Evolutionary conservation across 306 rosid species (phyloP).

Genomic region (Lithocarpus polystachyus): DNA sequence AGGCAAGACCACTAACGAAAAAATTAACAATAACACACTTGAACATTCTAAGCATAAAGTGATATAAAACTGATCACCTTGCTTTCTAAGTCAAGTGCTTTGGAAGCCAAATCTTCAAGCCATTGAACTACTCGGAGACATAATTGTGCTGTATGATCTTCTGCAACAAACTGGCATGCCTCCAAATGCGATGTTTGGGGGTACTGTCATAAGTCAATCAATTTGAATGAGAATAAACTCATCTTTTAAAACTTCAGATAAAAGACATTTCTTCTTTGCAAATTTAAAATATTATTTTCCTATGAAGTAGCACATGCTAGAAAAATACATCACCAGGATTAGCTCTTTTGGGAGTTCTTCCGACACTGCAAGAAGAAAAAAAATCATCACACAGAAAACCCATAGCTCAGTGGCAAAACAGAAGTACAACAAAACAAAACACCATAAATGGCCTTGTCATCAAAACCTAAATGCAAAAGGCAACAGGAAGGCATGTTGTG

Average conservation of each 20-base stretch:
- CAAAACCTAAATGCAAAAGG: neutral
- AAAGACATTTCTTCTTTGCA: neutral
- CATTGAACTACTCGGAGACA: slow-evolving; percentile 93
- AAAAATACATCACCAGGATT: slow-evolving; percentile 54
- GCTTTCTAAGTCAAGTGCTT: slow-evolving; percentile 85
- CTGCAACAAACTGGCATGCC: slow-evolving; percentile 86
- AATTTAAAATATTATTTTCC: neutral
- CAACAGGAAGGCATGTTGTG: neutral
- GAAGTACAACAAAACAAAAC: neutral
- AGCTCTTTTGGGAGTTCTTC: slow-evolving; percentile 78
- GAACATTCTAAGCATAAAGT: slow-evolving; percentile 19
- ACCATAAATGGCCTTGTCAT: neutral
- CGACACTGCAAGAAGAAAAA: slow-evolving; percentile 61
- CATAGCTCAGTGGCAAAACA: slow-evolving; percentile 2
- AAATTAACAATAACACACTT: slow-evolving; percentile 1
- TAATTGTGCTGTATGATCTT: slow-evolving; percentile 81
- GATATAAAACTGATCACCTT: slow-evolving; percentile 56
- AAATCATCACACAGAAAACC: slow-evolving; percentile 19
- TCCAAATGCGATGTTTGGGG: slow-evolving; percentile 81
- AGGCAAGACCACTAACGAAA: neutral
- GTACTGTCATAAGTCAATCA: slow-evolving; percentile 47
- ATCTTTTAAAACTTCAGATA: neutral
- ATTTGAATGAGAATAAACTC: slow-evolving; percentile 23
- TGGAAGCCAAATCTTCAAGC: slow-evolving; percentile 91
- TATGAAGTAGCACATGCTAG: slow-evolving; percentile 12